Evolutionary conservation across 75 land plant species (phyloP).

Genomic region (Pinus tabuliformis): DNA sequence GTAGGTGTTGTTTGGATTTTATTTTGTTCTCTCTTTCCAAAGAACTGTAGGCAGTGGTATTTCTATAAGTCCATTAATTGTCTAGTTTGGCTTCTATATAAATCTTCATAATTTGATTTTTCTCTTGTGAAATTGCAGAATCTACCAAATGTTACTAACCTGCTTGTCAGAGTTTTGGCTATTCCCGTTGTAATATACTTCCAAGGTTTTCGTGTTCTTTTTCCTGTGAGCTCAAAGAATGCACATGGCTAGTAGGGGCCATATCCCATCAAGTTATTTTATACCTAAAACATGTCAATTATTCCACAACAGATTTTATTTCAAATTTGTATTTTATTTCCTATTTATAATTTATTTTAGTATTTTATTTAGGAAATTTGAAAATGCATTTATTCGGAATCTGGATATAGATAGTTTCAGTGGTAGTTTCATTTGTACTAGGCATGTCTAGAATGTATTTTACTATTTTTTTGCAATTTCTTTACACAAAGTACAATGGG

Average conservation of each 20-base stretch:
- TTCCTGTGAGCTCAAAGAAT: constrained; percentile 71
- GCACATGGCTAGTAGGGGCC: constrained; percentile 77
- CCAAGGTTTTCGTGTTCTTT: no score
- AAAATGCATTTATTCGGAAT: not conserved
- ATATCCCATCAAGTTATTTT: constrained; percentile 74
- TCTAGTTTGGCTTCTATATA: not conserved
- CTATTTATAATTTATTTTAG: constrained; percentile 32
- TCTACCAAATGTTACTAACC: constrained; percentile 68
- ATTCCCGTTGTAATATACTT: constrained; percentile 71
- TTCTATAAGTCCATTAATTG: no score
- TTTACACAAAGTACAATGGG: constrained; percentile 58
- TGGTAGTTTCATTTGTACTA: not conserved
- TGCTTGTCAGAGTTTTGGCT: constrained; percentile 63
- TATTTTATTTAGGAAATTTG: not conserved
- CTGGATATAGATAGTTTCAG: not conserved
- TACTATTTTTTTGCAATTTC: constrained; percentile 29
- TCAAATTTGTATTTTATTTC: constrained; percentile 74
- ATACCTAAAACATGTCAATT: constrained; percentile 80
- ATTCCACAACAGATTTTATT: constrained; percentile 68
- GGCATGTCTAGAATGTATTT: not conserved
- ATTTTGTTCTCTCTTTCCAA: constrained; percentile 38
- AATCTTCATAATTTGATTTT: not conserved
- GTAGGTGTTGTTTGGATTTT: not conserved
- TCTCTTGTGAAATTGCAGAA: constrained; percentile 26
- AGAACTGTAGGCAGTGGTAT: constrained; percentile 42